Evolutionary conservation across 257 asterid genomes (phyloP).

Genomic region (Nicotiana obtusifolia): DNA sequence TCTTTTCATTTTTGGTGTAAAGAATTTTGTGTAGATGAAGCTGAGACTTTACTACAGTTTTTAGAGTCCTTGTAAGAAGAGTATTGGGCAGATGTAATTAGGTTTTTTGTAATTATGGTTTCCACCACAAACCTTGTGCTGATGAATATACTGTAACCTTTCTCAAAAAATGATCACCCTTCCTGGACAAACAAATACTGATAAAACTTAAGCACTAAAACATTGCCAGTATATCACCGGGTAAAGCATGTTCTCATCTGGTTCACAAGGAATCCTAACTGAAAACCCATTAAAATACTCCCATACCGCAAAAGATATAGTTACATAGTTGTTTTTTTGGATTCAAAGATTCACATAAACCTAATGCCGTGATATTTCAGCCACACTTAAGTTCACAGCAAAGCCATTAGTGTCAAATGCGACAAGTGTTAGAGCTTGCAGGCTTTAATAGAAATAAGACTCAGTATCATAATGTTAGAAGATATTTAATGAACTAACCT

Average conservation of each 20-base stretch:
- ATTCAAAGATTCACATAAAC: background rate
- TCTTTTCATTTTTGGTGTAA: no score
- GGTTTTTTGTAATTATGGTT: no score
- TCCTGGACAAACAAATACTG: background rate
- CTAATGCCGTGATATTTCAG: background rate
- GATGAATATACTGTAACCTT: no score
- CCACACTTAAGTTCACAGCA: background rate
- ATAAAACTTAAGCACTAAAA: background rate
- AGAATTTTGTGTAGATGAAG: no score
- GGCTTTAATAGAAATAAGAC: background rate
- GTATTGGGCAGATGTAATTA: no score
- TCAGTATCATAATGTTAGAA: background rate
- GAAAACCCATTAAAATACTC: background rate
- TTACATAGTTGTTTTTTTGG: background rate
- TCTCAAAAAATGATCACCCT: background rate
- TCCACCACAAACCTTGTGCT: no score
- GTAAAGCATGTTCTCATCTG: slow-evolving; percentile 1
- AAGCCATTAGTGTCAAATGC: background rate
- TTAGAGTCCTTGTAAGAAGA: no score
- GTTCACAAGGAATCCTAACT: background rate
- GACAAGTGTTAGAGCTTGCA: background rate
- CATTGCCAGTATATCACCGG: background rate
- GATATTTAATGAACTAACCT: slow-evolving; percentile 44
- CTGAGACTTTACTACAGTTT: no score
- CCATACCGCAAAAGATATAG: background rate